A percentile compares a stretch with the other conserved stretches of the same genome.
Conservation (phyloP, 1,284 basidiomycete species). For the Pseudozyma tsukubaensis region DNA sequence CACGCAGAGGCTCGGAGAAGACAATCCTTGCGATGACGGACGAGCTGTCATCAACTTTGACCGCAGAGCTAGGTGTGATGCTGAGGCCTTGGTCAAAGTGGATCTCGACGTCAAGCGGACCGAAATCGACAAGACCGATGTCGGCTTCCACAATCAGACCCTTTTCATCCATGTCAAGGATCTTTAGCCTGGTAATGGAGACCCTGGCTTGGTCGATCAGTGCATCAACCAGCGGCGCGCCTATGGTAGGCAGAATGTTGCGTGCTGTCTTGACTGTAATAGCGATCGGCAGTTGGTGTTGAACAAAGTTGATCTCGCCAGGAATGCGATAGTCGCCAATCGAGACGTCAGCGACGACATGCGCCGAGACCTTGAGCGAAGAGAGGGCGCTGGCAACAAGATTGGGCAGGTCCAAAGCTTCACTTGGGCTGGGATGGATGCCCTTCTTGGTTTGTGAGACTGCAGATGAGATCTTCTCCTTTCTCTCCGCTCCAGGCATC, state of each 20-base stretch:
- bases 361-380: constrained; percentile 51
- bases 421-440: background rate
- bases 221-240: constrained; percentile 51
- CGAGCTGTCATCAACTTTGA: constrained; percentile 5
- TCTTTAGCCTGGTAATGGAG: constrained; percentile 43
- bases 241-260: constrained; percentile 49
- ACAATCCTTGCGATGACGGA: constrained; percentile 32
- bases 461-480: background rate
- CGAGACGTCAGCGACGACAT: constrained; percentile 39
- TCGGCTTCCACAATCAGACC: constrained; percentile 51
- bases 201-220: constrained; percentile 54
- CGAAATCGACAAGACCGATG: constrained; percentile 52
- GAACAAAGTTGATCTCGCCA: constrained; percentile 47
- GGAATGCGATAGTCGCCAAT: constrained; percentile 56
- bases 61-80: constrained; percentile 10
- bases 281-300: constrained; percentile 57
- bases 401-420: constrained; percentile 37
- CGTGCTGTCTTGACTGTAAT: constrained; percentile 53
- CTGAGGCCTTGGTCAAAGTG: constrained; percentile 44
- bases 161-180: constrained; percentile 54
- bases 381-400: constrained; percentile 46
- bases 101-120: constrained; percentile 52
- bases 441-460: constrained; percentile 1
- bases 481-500: constrained; percentile 21
- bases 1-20: constrained; percentile 42